Base-by-base conservation (phyloP, 2,329 filamentous ascomycete genomes). In the Huntiella moniliformis region DNA sequence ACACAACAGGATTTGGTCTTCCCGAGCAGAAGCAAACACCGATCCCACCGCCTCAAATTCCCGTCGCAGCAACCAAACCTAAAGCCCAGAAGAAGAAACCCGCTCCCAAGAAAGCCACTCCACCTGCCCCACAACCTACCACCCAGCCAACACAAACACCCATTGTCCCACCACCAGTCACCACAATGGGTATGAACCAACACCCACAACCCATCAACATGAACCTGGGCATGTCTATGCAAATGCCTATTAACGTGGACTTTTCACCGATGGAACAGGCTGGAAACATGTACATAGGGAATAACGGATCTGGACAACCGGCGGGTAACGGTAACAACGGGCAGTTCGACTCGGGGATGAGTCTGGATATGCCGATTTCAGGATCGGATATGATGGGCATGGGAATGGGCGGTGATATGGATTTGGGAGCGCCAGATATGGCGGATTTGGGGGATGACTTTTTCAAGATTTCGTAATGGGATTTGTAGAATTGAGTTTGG, bases 51-150 rank as follows among this genome's bases (percentile, higher is more conserved):
- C 42, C 45, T 16, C 44, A 45, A 35, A 50, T 46, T 13, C 47
- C 48, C 17, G 28, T 32, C 1, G 42, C 40, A 17, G 44, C 42
- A 12, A 38, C 16, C 22, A 28, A 35, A 18, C 15, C 33, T 5
- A 28, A 28, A 28, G 22, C 22, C 22, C 22, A 28, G 7, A 48
- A 37, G 37, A 12, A 45, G 4, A 46, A 47, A 11, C 38, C 53
- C 4, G 47, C 40, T 3, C 52, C 53, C 36, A 54, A 57, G 18
- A 61, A 61, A 46, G 54, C 57, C 11, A 53, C 56, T 44, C 59
- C 58, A 40, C 55, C 61, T 31, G 61, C 63, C 45, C 39, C 53
- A 42, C 50, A 46, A 18, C 38, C 43, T 16, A 40, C 40, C 32
- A 40, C 47, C 8, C 44, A 44, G 6, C 16, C 40, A 7, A 42